These are phyloP conservation scores for Gossypium stocksii DNA, from an alignment of 345 rosid species.

Conservation along the genomic window DNA sequence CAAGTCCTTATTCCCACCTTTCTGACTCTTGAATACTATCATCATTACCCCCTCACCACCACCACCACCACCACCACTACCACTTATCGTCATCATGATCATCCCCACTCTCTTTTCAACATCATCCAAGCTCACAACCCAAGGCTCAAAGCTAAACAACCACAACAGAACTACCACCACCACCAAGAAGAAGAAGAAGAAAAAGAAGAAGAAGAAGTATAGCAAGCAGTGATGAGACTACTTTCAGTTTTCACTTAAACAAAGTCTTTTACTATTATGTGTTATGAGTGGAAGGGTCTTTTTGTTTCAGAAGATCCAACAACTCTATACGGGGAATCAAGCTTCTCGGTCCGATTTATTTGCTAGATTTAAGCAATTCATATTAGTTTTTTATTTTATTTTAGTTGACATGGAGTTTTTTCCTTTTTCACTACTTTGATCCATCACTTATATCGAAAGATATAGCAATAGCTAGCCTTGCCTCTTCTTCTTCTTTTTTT, in stretches of 20 bases:
- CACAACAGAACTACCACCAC: not conserved
- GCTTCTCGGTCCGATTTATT: constrained; percentile 7
- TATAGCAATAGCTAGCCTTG: not conserved
- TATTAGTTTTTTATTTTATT: not conserved
- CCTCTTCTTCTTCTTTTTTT: not conserved
- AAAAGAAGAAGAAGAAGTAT: not conserved
- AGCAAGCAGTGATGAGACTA: not conserved
- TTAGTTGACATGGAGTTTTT: not conserved
- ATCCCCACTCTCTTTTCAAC: not conserved
- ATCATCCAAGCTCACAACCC: not conserved
- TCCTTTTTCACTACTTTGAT: not conserved
- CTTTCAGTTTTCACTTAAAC: not conserved
- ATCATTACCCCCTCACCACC: not conserved
- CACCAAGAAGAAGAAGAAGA: not conserved
- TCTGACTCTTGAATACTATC: constrained; percentile 3
- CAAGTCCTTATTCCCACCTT: not conserved
- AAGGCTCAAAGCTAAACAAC: not conserved
- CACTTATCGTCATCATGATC: not conserved
- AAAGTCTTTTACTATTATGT: too few relatives aligned
- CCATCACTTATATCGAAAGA: not conserved
- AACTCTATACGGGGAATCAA: constrained; percentile 11
- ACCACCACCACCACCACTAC: not conserved
- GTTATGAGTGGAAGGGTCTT: constrained; percentile 4
- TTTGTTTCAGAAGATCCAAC: not conserved
- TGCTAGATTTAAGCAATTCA: not conserved